Evolutionary conservation across 306 rosid species (phyloP).

Genomic region (Vigna nakashimae): DNA sequence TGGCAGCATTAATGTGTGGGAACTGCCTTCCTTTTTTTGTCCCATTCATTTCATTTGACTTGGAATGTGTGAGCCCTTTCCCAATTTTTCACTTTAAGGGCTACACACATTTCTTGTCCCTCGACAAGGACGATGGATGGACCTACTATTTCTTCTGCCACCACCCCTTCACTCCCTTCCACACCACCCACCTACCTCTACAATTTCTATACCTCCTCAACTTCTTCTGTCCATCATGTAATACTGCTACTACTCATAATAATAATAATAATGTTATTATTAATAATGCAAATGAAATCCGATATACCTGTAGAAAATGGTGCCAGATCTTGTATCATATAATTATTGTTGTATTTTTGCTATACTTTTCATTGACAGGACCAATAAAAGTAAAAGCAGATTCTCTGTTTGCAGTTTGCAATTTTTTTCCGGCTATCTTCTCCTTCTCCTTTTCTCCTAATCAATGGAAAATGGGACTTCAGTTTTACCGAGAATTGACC

Average conservation of each 20-base stretch:
- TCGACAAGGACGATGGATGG: conserved; percentile 15
- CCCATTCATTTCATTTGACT: conserved; percentile 1
- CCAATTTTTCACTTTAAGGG: conserved; percentile 46
- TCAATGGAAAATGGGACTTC: background rate
- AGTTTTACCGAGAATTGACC: too few species aligned
- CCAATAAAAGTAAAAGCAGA: conserved; percentile 43
- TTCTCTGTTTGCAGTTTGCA: conserved; percentile 26
- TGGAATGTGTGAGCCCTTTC: conserved; percentile 45
- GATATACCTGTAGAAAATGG: conserved; percentile 11
- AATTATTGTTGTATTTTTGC: background rate
- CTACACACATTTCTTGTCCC: conserved; percentile 50
- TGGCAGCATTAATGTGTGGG: conserved; percentile 57
- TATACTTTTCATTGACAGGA: conserved; percentile 38
- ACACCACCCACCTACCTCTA: too few species aligned
- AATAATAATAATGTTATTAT: too few species aligned
- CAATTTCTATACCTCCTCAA: background rate
- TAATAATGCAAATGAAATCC: background rate
- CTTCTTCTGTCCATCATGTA: background rate
- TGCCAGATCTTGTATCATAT: background rate
- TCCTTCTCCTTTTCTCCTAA: background rate
- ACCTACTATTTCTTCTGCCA: too few species aligned
- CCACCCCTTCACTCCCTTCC: background rate
- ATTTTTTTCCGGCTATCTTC: conserved; percentile 32
- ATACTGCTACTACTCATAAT: too few species aligned
- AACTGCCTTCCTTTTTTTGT: conserved; percentile 6